phyloP scores from a whole-genome alignment of 805 yeast species.

The Candida sphagnicola region DNA sequence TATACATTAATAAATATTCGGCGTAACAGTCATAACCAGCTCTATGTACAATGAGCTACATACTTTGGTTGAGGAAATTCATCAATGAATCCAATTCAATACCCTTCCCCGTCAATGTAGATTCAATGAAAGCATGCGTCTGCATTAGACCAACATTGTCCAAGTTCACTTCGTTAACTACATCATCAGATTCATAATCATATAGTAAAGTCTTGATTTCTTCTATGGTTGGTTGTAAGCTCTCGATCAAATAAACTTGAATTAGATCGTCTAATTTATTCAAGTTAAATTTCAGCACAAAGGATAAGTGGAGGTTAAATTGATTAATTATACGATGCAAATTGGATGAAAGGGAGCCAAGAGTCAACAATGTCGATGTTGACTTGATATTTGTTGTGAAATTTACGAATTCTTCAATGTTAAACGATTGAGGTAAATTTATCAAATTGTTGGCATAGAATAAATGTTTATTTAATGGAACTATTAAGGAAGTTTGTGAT shows the following conservation, averaged over 20 bases:
- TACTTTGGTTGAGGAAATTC: not conserved
- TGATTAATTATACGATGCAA: constrained; percentile 1
- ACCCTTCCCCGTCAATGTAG: not conserved
- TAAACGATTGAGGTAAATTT: constrained; percentile 5
- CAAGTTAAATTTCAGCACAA: not conserved
- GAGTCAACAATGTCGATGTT: not conserved
- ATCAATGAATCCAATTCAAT: not conserved
- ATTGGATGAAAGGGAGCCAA: not conserved
- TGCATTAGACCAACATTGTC: not conserved
- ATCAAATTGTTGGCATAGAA: constrained; percentile 9
- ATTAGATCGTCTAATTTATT: constrained; percentile 7
- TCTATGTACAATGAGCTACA: not conserved
- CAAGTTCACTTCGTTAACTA: not conserved
- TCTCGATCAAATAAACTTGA: constrained; percentile 6
- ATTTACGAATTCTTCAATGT: constrained; percentile 5
- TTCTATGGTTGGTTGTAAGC: constrained; percentile 7
- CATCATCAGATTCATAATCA: constrained; percentile 8
- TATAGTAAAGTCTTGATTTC: constrained; percentile 6
- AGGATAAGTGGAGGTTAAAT: constrained; percentile 1
- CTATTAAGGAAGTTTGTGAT: constrained; percentile 1
- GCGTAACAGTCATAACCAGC: too few relatives aligned
- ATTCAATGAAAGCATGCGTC: not conserved
- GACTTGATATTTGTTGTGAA: constrained; percentile 1
- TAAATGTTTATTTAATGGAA: constrained; percentile 5
- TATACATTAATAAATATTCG: too few relatives aligned